phyloP scores from a whole-genome alignment of 805 yeast species.

The Ogataea henricii region DNA sequence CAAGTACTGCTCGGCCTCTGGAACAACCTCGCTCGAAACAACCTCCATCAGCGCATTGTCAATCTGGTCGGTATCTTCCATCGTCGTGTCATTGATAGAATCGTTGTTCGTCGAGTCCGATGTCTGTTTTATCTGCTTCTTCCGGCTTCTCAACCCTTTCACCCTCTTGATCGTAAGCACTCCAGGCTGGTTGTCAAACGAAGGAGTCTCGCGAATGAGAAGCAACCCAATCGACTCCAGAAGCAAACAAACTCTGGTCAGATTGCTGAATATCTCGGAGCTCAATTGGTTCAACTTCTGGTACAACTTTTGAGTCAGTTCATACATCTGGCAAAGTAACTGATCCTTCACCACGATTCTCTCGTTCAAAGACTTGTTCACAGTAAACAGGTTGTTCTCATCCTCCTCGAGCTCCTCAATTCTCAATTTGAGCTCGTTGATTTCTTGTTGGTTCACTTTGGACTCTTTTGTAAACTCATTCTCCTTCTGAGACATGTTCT shows the following conservation, averaged over 20 bases:
- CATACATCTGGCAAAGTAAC: slow-evolving; percentile 22
- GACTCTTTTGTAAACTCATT: slow-evolving; percentile 58
- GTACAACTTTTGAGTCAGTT: slow-evolving; percentile 27
- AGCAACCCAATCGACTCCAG: slow-evolving; percentile 79
- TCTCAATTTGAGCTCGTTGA: slow-evolving; percentile 45
- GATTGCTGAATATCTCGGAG: slow-evolving; percentile 37
- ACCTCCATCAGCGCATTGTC: slow-evolving; percentile 42
- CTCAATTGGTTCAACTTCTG: slow-evolving; percentile 46
- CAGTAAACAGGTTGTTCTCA: slow-evolving; percentile 42
- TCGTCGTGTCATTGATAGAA: slow-evolving; percentile 34
- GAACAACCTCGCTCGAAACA: slow-evolving; percentile 38
- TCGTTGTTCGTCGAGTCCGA: slow-evolving; percentile 15
- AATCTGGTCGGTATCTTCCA: slow-evolving; percentile 27
- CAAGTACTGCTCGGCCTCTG: slow-evolving; percentile 40
- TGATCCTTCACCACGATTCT: slow-evolving; percentile 28
- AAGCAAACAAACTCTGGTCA: slow-evolving; percentile 54
- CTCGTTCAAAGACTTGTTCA: slow-evolving; percentile 41
- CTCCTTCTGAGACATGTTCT: slow-evolving; percentile 69
- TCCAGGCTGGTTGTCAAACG: slow-evolving; percentile 33
- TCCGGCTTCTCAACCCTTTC: slow-evolving; percentile 66
- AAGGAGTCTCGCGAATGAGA: slow-evolving; percentile 45
- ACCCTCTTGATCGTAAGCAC: slow-evolving; percentile 66
- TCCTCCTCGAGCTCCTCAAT: slow-evolving; percentile 54
- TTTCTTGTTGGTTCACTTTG: slow-evolving; percentile 48
- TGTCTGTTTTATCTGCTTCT: slow-evolving; percentile 30